Evolutionary conservation across 2,329 filamentous ascomycete species (phyloP).

Genomic region (Beauveria pseudobassiana): DNA sequence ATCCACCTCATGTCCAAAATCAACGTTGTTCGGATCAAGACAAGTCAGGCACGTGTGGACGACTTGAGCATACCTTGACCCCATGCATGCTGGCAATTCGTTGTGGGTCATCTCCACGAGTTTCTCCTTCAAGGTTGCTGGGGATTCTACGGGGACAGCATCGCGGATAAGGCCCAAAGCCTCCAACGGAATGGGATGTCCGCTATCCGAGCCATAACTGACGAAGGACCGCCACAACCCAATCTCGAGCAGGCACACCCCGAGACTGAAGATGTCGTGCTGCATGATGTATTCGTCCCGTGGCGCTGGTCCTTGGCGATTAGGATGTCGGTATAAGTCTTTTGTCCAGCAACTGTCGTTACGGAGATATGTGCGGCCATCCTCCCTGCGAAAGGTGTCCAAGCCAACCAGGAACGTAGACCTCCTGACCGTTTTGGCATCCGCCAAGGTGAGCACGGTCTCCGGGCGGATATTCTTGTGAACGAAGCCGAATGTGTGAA

Average conservation of each 20-base stretch:
- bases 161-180: too few species aligned
- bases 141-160: too few species aligned
- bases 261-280: background rate
- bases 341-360: background rate
- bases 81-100: too few species aligned
- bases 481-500: background rate
- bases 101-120: too few species aligned
- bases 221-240: too few species aligned
- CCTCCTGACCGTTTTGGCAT: background rate
- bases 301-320: background rate
- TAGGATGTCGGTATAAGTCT: background rate
- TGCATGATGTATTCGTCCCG: background rate
- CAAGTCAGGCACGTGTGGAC: too few species aligned
- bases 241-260: slow-evolving; percentile 4
- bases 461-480: background rate
- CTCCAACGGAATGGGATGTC: too few species aligned
- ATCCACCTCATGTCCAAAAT: slow-evolving; percentile 13
- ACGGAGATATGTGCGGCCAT: background rate
- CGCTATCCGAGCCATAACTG: too few species aligned
- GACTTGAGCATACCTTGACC: too few species aligned
- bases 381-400: background rate
- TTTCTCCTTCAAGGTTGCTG: too few species aligned
- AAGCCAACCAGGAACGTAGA: background rate
- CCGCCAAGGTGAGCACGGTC: background rate
- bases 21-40: too few species aligned